Evolutionary conservation across 768 basidiomycete species (phyloP), one percentile per base, ranked within the genome.

Genomic region (Tylopilus felleus): DNA sequence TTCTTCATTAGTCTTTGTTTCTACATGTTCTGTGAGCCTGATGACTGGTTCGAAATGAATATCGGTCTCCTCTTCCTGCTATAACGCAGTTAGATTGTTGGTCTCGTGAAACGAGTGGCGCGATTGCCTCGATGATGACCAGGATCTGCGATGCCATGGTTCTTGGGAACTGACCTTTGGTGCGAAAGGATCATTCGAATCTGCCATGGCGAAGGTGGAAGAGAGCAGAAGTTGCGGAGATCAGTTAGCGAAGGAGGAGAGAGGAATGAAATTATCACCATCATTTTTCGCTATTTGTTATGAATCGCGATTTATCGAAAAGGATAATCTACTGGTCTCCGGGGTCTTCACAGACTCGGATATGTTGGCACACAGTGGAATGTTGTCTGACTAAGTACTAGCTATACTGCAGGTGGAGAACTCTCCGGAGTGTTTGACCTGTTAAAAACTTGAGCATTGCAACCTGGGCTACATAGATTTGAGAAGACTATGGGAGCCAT

Each of bases 11-110:
- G 96, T 98, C 84, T 95, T 95, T 52, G 86, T 88, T 70, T 94
- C 91, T 58, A 99, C 90, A 70, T 92, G 86, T 73, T 99, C 90
- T 8, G 93, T 96, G 73, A 98, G 90, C 74, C 84, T 91, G 77
- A 97, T 88, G 56, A 98, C 91, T 47, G 97, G 97, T 75, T 97
- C 95, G 73, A 93, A 98, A 63, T 94, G 90, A 62, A 83, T 81
- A 73, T 96, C 93, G 75, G 79, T 65, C 73, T 94, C 91, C 71
- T 96, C 93, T 56, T 84, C 80, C 64, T 76, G 66, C 64, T 64
- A 45, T 56, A 58, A 61, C 58, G 39, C 56, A 51, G 44, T 65
- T 28, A 52, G 57, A 60, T 59, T 40, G 31, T 38, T 49, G 44
- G 58, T 57, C 58, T 66, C 55, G 59, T 58, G 56, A 57, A 60